phyloP scores from a whole-genome alignment of 768 basidiomycete species.

The Lactifluus pinguis region DNA sequence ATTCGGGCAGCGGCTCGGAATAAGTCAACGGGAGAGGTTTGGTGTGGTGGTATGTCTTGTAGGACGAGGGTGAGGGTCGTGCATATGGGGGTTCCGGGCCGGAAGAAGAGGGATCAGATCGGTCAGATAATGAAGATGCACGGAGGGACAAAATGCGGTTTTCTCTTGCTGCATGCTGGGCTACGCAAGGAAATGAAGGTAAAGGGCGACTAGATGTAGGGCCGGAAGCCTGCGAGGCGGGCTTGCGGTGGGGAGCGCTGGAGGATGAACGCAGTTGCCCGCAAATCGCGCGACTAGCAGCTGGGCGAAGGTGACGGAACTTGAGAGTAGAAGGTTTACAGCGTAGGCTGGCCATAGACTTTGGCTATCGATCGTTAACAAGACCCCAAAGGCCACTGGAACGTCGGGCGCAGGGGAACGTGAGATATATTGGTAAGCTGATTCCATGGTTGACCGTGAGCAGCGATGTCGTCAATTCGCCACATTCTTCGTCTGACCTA shows the following conservation, averaged over 20 bases:
- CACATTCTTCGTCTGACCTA: too few species aligned
- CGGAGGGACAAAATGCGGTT: conserved; percentile 37
- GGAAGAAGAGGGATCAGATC: conserved; percentile 29
- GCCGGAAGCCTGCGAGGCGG: not conserved
- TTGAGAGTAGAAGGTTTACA: not conserved
- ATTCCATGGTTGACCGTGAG: not conserved
- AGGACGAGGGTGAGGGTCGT: conserved; percentile 65
- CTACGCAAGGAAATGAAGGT: conserved; percentile 63
- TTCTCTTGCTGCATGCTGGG: conserved; percentile 67
- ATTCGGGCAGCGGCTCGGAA: conserved; percentile 46
- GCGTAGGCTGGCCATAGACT: not conserved
- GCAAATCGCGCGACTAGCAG: not conserved
- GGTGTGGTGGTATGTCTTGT: conserved; percentile 57
- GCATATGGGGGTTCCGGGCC: conserved; percentile 82
- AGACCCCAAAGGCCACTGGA: not conserved
- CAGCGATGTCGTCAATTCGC: conserved; percentile 8
- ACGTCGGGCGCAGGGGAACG: not conserved
- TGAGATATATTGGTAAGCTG: not conserved
- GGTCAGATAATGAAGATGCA: not conserved
- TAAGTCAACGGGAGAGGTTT: conserved; percentile 59
- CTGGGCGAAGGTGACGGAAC: not conserved
- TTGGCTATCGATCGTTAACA: not conserved
- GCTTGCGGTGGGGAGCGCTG: not conserved
- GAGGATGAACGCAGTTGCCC: not conserved
- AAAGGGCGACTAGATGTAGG: not conserved